A percentile compares a stretch with the other conserved stretches of the same genome.
Conservation (phyloP, 306 rosid species). For the Gillenia trifoliata region DNA sequence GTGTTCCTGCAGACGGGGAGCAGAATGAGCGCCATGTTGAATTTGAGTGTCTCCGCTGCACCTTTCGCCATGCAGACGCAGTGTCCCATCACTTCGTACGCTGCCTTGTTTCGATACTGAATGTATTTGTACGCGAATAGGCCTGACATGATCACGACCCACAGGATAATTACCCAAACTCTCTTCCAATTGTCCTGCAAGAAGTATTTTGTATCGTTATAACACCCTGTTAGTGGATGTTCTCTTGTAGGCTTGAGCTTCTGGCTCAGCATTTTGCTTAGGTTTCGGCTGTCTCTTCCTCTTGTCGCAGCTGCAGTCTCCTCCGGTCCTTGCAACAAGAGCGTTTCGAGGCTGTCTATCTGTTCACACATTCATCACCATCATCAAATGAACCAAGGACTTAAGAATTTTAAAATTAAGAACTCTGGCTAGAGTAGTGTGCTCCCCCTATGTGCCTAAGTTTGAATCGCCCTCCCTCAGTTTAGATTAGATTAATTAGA, state of each 20-base stretch:
- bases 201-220: conserved; percentile 32
- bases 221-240: conserved; percentile 32
- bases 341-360: conserved; percentile 48
- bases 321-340: conserved; percentile 46
- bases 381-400: background rate
- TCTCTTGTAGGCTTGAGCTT: conserved; percentile 39
- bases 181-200: conserved; percentile 61
- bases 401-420: background rate
- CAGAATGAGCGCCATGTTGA: conserved; percentile 59
- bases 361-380: conserved; percentile 10
- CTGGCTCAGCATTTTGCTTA: conserved; percentile 58
- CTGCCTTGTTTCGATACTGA: conserved; percentile 39
- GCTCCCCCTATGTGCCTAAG: too few species aligned
- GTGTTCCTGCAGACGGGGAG: conserved; percentile 60
- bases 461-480: too few species aligned
- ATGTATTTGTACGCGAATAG: conserved; percentile 48
- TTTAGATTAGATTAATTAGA: too few species aligned
- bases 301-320: conserved; percentile 30
- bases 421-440: background rate
- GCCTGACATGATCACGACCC: conserved; percentile 41
- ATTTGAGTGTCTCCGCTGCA: conserved; percentile 63
- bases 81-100: conserved; percentile 42
- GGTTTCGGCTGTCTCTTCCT: conserved; percentile 43
- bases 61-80: conserved; percentile 59
- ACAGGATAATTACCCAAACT: conserved; percentile 44